Evolutionary conservation across 78 protist genomes (phyloP).

Genomic region (Speleostelium caveatum): DNA sequence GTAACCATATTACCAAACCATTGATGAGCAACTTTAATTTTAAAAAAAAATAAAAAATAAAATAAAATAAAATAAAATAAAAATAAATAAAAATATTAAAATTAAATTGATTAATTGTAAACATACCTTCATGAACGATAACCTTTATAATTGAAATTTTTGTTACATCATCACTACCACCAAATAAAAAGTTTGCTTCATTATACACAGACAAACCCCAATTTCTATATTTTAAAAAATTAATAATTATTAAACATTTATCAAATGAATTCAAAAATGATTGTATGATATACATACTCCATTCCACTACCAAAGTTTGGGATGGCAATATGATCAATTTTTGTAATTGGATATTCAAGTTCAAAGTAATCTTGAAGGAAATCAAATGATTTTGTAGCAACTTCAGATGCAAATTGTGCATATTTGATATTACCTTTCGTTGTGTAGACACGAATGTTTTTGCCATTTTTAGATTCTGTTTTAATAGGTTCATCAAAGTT

Average conservation of each 20-base stretch:
- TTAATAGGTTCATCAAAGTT: constrained; percentile 87
- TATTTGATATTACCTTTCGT: constrained; percentile 69
- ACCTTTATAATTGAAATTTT: constrained; percentile 77
- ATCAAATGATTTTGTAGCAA: constrained; percentile 44
- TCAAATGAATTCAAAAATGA: too few relatives aligned
- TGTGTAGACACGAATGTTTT: constrained; percentile 88
- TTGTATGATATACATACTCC: too few relatives aligned
- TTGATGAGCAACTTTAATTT: constrained; percentile 88
- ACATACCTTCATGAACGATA: constrained; percentile 90
- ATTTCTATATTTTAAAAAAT: too few relatives aligned
- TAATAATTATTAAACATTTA: too few relatives aligned
- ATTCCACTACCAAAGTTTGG: too few relatives aligned
- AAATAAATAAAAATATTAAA: too few relatives aligned
- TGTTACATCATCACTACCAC: constrained; percentile 44
- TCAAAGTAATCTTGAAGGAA: constrained; percentile 83
- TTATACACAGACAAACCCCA: too few relatives aligned
- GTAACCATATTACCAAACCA: constrained; percentile 98
- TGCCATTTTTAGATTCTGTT: constrained; percentile 24
- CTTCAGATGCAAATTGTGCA: constrained; percentile 87
- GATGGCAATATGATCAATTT: too few relatives aligned
- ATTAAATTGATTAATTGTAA: too few relatives aligned
- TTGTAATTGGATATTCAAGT: too few relatives aligned
- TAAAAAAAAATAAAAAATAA: too few relatives aligned
- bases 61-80: too few relatives aligned
- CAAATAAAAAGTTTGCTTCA: constrained; percentile 80